Base-by-base conservation (phyloP, 2,329 filamentous ascomycete species). In the Aschersonia sp. region DNA sequence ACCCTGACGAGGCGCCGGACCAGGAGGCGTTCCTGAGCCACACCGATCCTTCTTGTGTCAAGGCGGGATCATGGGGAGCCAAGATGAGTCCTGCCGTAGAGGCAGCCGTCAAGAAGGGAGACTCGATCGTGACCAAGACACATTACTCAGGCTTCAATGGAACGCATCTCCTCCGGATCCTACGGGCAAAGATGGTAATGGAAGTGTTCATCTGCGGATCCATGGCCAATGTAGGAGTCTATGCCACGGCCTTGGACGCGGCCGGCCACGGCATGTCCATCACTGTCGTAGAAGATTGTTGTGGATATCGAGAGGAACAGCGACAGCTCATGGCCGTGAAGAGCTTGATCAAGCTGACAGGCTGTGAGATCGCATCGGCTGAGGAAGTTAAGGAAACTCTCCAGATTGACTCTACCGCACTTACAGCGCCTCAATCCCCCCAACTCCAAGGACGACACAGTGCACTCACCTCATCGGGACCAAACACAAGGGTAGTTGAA, bases 161-260 rank as follows among this genome's bases (percentile, higher is more conserved):
- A 7, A 86, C 83, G 0, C 74, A 77, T 45, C 71, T 97, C 12
- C 73, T 97, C 6, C 72, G 83, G 45, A 73, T 79, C n/a, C 67
- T 97, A 43, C 79, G 89, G n/a, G 80, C 81, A n/a, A 84, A 81
- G 52, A 81, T 95, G 54, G 79, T 94, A 49, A 95, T 88, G 2
- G 85, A 95, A 57, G 70, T 98, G 10, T 95, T 85, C 63, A 77
- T 97, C 30, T 94, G 86, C 58, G 92, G 92, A 29, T 83, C 84
- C 43, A 74, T 94, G 45, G 86, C 83, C 42, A 95, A 97, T 57
- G 71, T 94, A 37, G 89, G 88, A 32, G 81, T 97, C 44, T 88
- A 92, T 59, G 90, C 92, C 6, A 95, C 90, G 1, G 88, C 88
- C 4, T 73, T 94, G 52, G 92, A 95, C 59, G 92, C 90, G 9